Percentiles rank a stretch among this genome's conserved stretches.
Conservation (phyloP, 2,329 filamentous ascomycete genomes). For the Trichoderma asperellum region DNA sequence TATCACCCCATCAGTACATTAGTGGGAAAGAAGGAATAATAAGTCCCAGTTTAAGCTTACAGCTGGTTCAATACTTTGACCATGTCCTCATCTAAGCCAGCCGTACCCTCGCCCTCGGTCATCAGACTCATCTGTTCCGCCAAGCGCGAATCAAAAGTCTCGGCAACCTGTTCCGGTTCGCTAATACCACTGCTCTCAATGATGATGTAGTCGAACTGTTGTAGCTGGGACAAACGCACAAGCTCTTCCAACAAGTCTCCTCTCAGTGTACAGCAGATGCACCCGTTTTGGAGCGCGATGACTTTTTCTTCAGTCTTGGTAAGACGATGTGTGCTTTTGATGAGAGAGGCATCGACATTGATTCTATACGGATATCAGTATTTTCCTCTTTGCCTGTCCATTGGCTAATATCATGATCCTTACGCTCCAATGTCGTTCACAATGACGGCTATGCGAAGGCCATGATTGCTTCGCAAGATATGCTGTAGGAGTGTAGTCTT, state of each 20-base stretch:
- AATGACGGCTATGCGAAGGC: conserved; percentile 70
- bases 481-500: conserved; percentile 73
- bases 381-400: too few relatives aligned
- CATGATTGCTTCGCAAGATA: conserved; percentile 68
- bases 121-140: conserved; percentile 51
- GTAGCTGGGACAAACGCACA: conserved; percentile 62
- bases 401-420: conserved; percentile 32
- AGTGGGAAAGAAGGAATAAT: rapidly evolving
- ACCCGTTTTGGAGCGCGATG: conserved; percentile 71
- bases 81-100: conserved; percentile 43
- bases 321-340: conserved; percentile 59
- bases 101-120: conserved; percentile 38
- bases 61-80: conserved; percentile 44
- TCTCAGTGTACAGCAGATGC: conserved; percentile 75
- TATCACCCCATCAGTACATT: background rate
- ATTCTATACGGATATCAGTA: conserved; percentile 46
- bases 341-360: conserved; percentile 67
- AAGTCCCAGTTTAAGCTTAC: conserved; percentile 34
- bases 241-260: conserved; percentile 73
- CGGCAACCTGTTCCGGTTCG: conserved; percentile 73
- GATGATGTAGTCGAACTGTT: conserved; percentile 70
- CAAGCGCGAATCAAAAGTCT: conserved; percentile 67
- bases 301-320: conserved; percentile 66
- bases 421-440: conserved; percentile 72
- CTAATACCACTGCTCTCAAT: conserved; percentile 75